Conservation (phyloP, 2,329 filamentous ascomycete species). For the Diaporthe capsici region DNA sequence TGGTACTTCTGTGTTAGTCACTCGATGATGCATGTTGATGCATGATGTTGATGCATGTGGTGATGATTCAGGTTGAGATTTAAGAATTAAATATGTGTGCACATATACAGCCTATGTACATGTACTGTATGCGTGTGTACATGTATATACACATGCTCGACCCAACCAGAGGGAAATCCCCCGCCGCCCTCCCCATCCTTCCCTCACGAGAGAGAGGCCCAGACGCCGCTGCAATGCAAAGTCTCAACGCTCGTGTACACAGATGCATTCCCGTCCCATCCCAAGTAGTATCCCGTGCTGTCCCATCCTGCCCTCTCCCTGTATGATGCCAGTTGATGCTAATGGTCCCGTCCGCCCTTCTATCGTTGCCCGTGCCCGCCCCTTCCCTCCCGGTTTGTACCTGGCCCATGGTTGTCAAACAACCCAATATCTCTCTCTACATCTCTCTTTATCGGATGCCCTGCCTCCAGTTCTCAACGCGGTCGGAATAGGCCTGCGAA, state of each 20-base stretch:
- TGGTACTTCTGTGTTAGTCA: background rate
- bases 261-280: slow-evolving; percentile 32
- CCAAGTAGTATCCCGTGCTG: background rate
- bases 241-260: slow-evolving; percentile 36
- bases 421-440: background rate
- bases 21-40: background rate
- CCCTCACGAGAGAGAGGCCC: background rate
- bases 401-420: background rate
- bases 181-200: background rate
- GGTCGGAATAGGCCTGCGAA: slow-evolving; percentile 48
- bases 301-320: background rate
- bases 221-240: slow-evolving; percentile 41
- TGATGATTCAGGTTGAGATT: background rate
- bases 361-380: background rate
- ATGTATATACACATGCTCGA: background rate
- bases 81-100: slow-evolving; percentile 18
- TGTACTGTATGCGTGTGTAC: background rate
- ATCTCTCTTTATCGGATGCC: slow-evolving; percentile 43
- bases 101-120: background rate
- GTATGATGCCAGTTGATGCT: background rate
- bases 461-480: slow-evolving; percentile 54
- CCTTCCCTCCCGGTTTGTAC: background rate
- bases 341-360: background rate
- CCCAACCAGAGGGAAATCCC: background rate
- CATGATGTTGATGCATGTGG: background rate